phyloP scores from a whole-genome alignment of 352 stramenopile species.

The Globisporangium polare region DNA sequence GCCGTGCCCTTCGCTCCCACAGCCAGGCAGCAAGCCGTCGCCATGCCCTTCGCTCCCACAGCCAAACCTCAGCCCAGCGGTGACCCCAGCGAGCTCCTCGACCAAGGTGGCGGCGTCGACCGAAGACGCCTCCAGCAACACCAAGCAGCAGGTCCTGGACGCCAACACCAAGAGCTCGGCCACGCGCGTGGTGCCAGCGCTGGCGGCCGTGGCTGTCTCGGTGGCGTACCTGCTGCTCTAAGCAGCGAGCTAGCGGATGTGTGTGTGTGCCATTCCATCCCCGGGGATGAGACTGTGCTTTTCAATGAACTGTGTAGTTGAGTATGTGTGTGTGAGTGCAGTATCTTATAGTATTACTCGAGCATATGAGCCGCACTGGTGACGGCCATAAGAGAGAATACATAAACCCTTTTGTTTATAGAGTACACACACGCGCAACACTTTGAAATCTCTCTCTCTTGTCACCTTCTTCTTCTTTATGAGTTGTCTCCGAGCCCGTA shows the following conservation, averaged over 20 bases:
- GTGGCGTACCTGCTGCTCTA: conserved; percentile 47
- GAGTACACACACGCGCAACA: conserved; percentile 5
- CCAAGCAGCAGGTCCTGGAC: conserved; percentile 21
- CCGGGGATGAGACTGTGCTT: conserved; percentile 7
- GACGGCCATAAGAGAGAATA: conserved; percentile 12
- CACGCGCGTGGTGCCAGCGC: conserved; percentile 19
- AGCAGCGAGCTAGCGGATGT: conserved; percentile 2
- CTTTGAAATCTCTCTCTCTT: not conserved
- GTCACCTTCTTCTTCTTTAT: not conserved
- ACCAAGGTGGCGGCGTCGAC: conserved; percentile 17
- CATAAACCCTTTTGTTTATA: conserved; percentile 9
- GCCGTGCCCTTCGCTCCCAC: conserved; percentile 22
- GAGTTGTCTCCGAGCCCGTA: too few species aligned
- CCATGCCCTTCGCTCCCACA: conserved; percentile 31
- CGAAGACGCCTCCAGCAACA: conserved; percentile 10
- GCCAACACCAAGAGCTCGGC: conserved; percentile 41
- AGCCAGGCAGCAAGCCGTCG: conserved; percentile 17
- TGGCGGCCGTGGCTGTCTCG: conserved; percentile 32
- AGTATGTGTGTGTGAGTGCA: conserved; percentile 13
- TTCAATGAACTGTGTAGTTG: conserved; percentile 11
- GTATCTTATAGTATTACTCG: conserved; percentile 15
- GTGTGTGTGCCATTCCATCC: not conserved
- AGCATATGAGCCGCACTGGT: not conserved
- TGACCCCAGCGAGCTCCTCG: conserved; percentile 11
- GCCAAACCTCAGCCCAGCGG: conserved; percentile 17